A percentile compares a stretch with the other conserved stretches of the same genome.
Evolutionary conservation across 371 early-diverging fungal species (phyloP).

Genomic region (Parasitella parasitica): DNA sequence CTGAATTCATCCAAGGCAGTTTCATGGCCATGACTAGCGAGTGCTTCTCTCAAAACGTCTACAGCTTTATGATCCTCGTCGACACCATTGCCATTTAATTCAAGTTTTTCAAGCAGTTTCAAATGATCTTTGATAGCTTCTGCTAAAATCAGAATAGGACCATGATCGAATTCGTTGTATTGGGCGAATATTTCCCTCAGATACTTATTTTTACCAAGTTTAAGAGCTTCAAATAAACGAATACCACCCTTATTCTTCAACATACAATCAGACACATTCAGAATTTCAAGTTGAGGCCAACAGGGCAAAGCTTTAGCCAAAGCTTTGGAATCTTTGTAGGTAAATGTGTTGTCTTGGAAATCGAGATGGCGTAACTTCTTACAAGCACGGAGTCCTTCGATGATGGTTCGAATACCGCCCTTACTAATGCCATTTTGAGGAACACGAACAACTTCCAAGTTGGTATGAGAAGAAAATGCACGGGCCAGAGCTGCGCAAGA

Average conservation of each 20-base stretch:
- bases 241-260: conserved; percentile 75
- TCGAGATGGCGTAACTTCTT: conserved; percentile 75
- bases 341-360: conserved; percentile 97
- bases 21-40: conserved; percentile 67
- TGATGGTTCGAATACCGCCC: conserved; percentile 80
- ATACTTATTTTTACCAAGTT: conserved; percentile 44
- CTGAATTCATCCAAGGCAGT: conserved; percentile 90
- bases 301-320: conserved; percentile 74
- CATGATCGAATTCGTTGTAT: conserved; percentile 88
- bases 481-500: conserved; percentile 71
- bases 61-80: conserved; percentile 76
- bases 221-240: conserved; percentile 65
- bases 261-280: conserved; percentile 93
- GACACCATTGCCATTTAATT: conserved; percentile 93
- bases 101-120: conserved; percentile 61
- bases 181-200: conserved; percentile 75
- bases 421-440: conserved; percentile 97
- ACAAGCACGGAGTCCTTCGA: conserved; percentile 73
- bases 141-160: conserved; percentile 70
- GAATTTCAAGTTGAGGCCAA: conserved; percentile 76
- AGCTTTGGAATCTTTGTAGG: conserved; percentile 76
- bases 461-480: conserved; percentile 81
- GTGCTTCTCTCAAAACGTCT: conserved; percentile 67
- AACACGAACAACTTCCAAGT: conserved; percentile 82
- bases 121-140: conserved; percentile 63